Evolutionary conservation across 2,329 filamentous ascomycete genomes (phyloP), one percentile per base, ranked within the genome.

Genomic region (Scedosporium dehoogii): DNA sequence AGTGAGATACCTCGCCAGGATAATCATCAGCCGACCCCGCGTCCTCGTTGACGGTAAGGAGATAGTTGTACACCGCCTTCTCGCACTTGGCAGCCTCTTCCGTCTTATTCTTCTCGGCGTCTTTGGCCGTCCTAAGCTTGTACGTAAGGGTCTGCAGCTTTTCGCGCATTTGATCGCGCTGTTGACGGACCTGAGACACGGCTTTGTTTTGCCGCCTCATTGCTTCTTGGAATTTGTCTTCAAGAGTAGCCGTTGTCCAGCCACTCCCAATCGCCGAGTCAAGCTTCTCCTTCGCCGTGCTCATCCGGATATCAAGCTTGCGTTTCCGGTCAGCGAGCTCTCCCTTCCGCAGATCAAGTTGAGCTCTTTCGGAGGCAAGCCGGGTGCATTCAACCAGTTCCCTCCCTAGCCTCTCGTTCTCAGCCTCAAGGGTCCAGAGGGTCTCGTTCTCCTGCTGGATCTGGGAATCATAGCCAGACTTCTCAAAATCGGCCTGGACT

Each of bases 371-470:
- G 3, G 88, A 86, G 5, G 92, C 91, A 63, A 90, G 83, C 63
- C 87, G 86, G 2, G 90, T 96, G 63, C 88, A 91, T 68, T 96
- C 89, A 7, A 92, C 83, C 42, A 97, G 83, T 70, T 97, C 93
- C n/a, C 82, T 78, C 55, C 88, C 87, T 29, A 97, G 80, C 67
- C 81, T 85, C 42, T 89, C 85, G 64, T 83, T 87, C 68, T 89
- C 85, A 21, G 83, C 85, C 69, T 97, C 91, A 1, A 96, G 75
- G 53, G 82, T 79, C 65, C 84, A 83, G 10, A 96, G 78, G 65
- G 85, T 82, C 14, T 79, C 74, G 59, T 91, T 88, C 60, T 86
- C 83, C 38, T 84, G 78, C 56, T 86, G 81, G 21, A 96, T 81
- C 65, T 89, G 85, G 29, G 78, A 77, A 65, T 96, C 92, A 78